Evolutionary conservation across 257 asterid genomes (phyloP).

Genomic region (Ballota nigra): DNA sequence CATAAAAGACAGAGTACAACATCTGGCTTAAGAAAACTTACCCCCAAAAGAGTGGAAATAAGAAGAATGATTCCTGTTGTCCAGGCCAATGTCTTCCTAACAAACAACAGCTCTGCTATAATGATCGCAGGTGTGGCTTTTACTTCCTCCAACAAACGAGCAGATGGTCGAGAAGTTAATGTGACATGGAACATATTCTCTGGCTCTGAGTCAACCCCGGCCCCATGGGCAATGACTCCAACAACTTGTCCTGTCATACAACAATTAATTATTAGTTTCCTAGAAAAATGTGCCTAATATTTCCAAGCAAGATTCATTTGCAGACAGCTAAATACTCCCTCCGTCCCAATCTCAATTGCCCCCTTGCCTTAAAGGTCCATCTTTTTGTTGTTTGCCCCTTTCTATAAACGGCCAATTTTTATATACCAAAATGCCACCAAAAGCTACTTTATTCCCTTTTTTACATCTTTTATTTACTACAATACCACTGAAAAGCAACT

Average conservation of each 20-base stretch:
- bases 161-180: constrained; percentile 50
- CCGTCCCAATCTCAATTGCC: too few relatives aligned
- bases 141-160: constrained; percentile 69
- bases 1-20: background rate
- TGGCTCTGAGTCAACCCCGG: constrained; percentile 30
- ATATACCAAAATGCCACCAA: too few relatives aligned
- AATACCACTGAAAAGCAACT: too few relatives aligned
- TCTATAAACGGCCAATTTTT: too few relatives aligned
- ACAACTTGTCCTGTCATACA: constrained; percentile 69
- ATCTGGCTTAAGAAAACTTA: constrained; percentile 31
- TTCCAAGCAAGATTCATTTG: background rate
- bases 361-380: too few relatives aligned
- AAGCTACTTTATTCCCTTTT: too few relatives aligned
- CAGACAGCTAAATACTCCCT: constrained; percentile 14
- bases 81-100: constrained; percentile 81
- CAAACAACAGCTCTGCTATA: constrained; percentile 52
- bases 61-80: constrained; percentile 83
- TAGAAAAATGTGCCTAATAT: background rate
- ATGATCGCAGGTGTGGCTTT: constrained; percentile 27
- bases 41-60: constrained; percentile 84
- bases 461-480: too few relatives aligned
- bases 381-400: too few relatives aligned
- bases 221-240: constrained; percentile 65
- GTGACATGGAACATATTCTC: constrained; percentile 47
- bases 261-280: constrained; percentile 12